Evolutionary conservation across 257 asterid genomes (phyloP), one percentile per base, ranked within the genome.

Genomic region (Solanum ossicruentum): DNA sequence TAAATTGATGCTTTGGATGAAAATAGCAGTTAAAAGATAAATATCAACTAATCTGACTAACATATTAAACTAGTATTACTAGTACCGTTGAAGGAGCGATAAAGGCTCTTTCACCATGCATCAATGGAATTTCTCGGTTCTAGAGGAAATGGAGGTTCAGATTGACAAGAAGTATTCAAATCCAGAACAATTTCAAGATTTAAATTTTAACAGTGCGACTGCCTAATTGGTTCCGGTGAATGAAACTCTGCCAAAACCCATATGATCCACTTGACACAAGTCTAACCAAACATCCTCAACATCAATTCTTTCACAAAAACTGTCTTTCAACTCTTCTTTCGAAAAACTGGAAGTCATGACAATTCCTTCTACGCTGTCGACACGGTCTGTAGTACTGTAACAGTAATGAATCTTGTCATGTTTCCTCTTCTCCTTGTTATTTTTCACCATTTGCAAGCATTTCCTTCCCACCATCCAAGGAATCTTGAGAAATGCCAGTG

Each of bases 181-280:
- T 56, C 12, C 5, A 56, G 63, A 56, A 56, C 63, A 17, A 17
- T 20, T 58, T 58, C 28, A 58, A 20, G 66, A 58, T 20, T n/a
- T 58, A 15, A 12, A 58, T 58, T 58, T 58, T 20, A 7, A 11
- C 10, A 3, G 10, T 4, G 4, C 10, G 32, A n/a, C 41, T 36
- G 21, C 15, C 66, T 58, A 58, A 70, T 86, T 88, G 57, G 90
- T 75, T 54, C 95, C 97, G 26, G 93, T 93, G 70, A 91, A 95
- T 21, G 99, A 94, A 88, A 96, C 94, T 93, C 98, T 92, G 26
- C 99, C 99, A 88, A 96, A 94, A 84, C 96, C 96, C 97, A 93
- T 84, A 80, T 93, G 97, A 41, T 93, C 97, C 83, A 91, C 84
- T 82, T 91, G 94, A 85, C 88, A 88, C 90, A 91, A 75, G 90